Evolutionary conservation across 495 filamentous ascomycete genomes (phyloP).

Genomic region (Podospora australis): DNA sequence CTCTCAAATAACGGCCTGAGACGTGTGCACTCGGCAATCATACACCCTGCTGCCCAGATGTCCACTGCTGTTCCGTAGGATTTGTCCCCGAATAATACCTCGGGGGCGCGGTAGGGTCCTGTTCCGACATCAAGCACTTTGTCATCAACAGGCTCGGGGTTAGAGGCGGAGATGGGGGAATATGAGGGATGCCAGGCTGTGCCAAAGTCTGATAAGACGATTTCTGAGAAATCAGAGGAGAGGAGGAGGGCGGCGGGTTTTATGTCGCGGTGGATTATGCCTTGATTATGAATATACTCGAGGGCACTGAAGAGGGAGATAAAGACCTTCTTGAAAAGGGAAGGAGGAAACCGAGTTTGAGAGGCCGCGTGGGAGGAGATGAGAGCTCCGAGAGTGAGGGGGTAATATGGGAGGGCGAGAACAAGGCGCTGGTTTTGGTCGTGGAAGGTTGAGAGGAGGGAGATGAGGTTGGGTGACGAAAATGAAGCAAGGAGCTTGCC

Average conservation of each 20-base stretch:
- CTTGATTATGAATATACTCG: constrained; percentile 58
- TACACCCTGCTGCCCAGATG: constrained; percentile 84
- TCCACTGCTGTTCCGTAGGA: constrained; percentile 67
- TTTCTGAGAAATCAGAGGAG: constrained; percentile 56
- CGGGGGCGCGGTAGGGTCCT: constrained; percentile 81
- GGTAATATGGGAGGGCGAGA: constrained; percentile 78
- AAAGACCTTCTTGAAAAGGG: constrained; percentile 45
- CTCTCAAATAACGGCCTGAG: constrained; percentile 65
- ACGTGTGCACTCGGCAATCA: constrained; percentile 62
- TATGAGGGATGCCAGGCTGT: constrained; percentile 68
- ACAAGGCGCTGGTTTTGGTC: constrained; percentile 65
- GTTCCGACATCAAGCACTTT: constrained; percentile 95
- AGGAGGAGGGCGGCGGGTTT: constrained; percentile 89
- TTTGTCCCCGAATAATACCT: constrained; percentile 79
- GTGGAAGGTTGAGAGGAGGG: constrained; percentile 61
- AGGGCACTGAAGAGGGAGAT: constrained; percentile 67
- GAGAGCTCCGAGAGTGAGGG: constrained; percentile 54
- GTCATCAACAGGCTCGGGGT: constrained; percentile 53
- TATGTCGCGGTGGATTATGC: constrained; percentile 87
- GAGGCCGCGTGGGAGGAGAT: not conserved
- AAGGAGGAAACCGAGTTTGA: constrained; percentile 1
- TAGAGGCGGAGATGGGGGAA: constrained; percentile 48
- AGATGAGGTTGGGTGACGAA: constrained; percentile 44
- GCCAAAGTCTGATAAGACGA: constrained; percentile 83
- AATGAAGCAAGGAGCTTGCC: constrained; percentile 59